phyloP scores from a whole-genome alignment of 768 basidiomycete species.

The Phanerodontia chrysosporium region DNA sequence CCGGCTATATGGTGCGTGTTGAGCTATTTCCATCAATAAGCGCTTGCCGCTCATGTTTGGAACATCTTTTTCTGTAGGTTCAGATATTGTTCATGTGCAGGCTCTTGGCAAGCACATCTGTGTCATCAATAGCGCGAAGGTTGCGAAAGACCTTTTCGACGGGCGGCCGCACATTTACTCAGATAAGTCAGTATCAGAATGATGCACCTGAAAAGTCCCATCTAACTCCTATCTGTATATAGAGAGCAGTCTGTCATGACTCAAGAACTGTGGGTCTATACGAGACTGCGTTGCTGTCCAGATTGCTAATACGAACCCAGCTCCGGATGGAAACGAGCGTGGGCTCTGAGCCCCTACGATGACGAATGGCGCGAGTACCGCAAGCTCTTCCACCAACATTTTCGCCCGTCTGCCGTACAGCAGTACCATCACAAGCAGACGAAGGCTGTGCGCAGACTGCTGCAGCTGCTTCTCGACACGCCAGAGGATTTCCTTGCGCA shows the following conservation, averaged over 20 bases:
- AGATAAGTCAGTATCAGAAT: neutral
- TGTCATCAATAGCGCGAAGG: neutral
- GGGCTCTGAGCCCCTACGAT: neutral
- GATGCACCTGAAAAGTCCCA: neutral
- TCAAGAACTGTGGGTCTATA: neutral
- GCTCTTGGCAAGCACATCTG: conserved; percentile 5
- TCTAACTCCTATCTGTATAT: neutral
- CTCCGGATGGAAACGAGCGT: neutral
- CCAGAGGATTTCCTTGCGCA: neutral
- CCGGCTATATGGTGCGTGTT: conserved; percentile 18
- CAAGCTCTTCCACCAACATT: conserved; percentile 6
- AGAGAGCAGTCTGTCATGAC: neutral
- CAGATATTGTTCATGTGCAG: conserved; percentile 15
- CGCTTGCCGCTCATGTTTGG: neutral
- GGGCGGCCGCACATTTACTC: conserved; percentile 9
- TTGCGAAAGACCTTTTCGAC: conserved; percentile 5
- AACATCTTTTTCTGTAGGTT: conserved; percentile 12
- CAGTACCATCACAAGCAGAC: neutral
- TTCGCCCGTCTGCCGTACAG: neutral
- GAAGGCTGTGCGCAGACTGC: neutral
- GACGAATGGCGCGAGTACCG: neutral
- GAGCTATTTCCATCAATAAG: neutral
- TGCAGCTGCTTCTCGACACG: neutral
- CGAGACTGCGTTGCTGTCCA: neutral
- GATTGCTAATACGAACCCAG: neutral